Evolutionary conservation across 495 filamentous ascomycete species (phyloP).

Genomic region (Daldinia bambusicola): DNA sequence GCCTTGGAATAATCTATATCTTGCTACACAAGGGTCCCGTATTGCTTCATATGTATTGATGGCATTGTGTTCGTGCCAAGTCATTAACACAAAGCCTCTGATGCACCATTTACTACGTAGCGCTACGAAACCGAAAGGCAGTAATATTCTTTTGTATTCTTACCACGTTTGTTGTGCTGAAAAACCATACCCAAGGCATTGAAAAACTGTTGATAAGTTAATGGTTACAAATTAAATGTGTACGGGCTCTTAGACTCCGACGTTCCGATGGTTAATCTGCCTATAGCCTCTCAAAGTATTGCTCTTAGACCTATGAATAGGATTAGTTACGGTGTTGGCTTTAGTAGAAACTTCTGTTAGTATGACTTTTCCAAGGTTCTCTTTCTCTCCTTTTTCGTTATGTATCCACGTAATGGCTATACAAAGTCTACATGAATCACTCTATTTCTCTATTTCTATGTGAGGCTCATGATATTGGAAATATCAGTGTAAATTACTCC

Average conservation of each 20-base stretch:
- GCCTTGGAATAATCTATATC: background rate
- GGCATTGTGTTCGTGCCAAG: background rate
- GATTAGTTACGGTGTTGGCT: background rate
- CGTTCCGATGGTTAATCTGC: background rate
- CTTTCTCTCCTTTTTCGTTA: background rate
- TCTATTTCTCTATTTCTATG: too few species aligned
- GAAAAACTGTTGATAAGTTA: too few species aligned
- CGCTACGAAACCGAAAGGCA: background rate
- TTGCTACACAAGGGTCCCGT: background rate
- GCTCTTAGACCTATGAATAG: background rate
- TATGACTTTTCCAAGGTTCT: background rate
- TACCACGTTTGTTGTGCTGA: background rate
- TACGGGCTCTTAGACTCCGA: background rate
- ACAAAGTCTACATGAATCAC: too few species aligned
- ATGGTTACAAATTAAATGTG: too few species aligned
- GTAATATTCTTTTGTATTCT: background rate
- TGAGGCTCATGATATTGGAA: too few species aligned
- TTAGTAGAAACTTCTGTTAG: too few species aligned
- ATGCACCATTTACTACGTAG: background rate
- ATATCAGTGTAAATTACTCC: too few species aligned
- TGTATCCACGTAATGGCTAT: background rate
- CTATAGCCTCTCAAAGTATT: background rate
- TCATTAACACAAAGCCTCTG: background rate
- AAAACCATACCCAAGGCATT: too few species aligned
- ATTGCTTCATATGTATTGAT: too few species aligned